Conservation (phyloP, 2,329 filamentous ascomycete species). For the Aspergillus neotritici region DNA sequence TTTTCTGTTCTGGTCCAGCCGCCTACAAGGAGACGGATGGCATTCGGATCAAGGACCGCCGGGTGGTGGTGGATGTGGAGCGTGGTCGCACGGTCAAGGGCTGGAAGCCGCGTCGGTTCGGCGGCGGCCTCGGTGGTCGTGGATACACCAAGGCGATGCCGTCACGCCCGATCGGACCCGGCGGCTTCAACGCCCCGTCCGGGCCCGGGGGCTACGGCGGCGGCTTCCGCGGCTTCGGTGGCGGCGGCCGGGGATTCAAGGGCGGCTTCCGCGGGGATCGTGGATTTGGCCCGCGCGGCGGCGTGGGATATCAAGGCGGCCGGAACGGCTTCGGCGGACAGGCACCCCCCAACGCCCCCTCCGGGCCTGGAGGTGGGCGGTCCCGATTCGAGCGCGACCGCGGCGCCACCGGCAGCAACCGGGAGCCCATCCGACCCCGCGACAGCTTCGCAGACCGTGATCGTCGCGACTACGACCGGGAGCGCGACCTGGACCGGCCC, state of each 20-base stretch:
- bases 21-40: constrained; percentile 85
- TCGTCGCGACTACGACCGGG: constrained; percentile 39
- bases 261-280: constrained; percentile 49
- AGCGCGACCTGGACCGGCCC: constrained; percentile 51
- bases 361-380: constrained; percentile 52
- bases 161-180: constrained; percentile 63
- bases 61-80: constrained; percentile 92
- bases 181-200: constrained; percentile 51
- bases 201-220: constrained; percentile 54
- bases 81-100: constrained; percentile 88
- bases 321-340: constrained; percentile 47
- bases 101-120: constrained; percentile 87
- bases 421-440: constrained; percentile 70
- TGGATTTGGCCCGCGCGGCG: constrained; percentile 45
- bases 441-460: constrained; percentile 52
- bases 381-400: constrained; percentile 50
- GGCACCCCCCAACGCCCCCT: constrained; percentile 46
- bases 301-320: constrained; percentile 55
- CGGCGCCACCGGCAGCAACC: constrained; percentile 67
- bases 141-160: constrained; percentile 81
- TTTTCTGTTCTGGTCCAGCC: constrained; percentile 55
- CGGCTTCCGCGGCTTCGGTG: constrained; percentile 52
- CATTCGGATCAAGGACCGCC: constrained; percentile 84
- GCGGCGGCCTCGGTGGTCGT: constrained; percentile 85
- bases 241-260: constrained; percentile 48